Evolutionary conservation across 2,329 filamentous ascomycete species (phyloP).

Genomic region (Calonectria crousiana): DNA sequence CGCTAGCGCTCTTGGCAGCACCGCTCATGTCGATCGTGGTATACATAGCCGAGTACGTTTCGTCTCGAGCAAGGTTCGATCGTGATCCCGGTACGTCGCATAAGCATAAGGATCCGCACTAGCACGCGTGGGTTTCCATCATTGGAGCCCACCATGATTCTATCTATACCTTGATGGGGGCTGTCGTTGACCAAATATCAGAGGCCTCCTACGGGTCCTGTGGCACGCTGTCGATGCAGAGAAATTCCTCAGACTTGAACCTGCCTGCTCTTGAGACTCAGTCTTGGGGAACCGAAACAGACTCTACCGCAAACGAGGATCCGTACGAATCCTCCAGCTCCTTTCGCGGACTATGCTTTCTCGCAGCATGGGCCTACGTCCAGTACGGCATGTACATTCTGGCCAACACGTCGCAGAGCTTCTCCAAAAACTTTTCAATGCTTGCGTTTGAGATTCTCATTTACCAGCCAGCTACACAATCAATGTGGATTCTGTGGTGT

Average conservation of each 20-base stretch:
- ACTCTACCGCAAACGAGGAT: background rate
- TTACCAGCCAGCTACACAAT: background rate
- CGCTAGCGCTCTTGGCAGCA: background rate
- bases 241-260: background rate
- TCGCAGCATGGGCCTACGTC: background rate
- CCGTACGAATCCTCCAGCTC: background rate
- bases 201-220: background rate
- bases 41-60: background rate
- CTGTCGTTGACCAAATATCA: background rate
- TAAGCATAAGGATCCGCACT: background rate
- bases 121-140: background rate
- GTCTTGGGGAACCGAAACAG: background rate
- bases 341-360: background rate
- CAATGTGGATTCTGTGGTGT: background rate
- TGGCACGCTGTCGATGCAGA: background rate
- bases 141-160: background rate
- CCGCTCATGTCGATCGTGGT: background rate
- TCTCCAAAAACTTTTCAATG: background rate
- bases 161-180: too few relatives aligned
- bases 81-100: background rate
- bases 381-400: slow-evolving; percentile 1
- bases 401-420: background rate
- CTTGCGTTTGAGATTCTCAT: background rate
- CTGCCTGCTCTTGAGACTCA: background rate
- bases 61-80: background rate